Conservation (phyloP, 768 basidiomycete genomes). For the Boletus reticulatus region DNA sequence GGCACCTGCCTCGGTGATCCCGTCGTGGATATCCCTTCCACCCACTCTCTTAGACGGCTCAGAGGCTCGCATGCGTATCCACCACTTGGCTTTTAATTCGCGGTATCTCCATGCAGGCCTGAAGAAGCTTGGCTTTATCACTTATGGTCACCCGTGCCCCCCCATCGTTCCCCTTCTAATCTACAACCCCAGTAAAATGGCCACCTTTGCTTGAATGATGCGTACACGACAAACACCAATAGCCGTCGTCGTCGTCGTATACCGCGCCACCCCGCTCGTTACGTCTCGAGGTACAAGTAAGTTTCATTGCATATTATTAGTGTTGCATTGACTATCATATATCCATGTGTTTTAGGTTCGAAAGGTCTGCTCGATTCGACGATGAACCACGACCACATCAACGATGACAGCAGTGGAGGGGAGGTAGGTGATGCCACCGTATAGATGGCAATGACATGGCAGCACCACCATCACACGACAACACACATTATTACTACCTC, state of each 20-base stretch:
- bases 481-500: too few relatives aligned
- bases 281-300: constrained; percentile 57
- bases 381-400: too few relatives aligned
- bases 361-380: too few relatives aligned
- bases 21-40: constrained; percentile 78
- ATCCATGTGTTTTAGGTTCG: too few relatives aligned
- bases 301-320: too few relatives aligned
- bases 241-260: constrained; percentile 86
- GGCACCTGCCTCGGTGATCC: constrained; percentile 61
- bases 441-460: too few relatives aligned
- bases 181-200: constrained; percentile 94
- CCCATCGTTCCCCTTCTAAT: constrained; percentile 92
- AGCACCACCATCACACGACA: too few relatives aligned
- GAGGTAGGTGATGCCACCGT: too few relatives aligned
- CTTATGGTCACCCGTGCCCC: constrained; percentile 86
- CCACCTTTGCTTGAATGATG: constrained; percentile 89
- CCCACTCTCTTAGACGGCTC: constrained; percentile 71
- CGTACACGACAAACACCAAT: constrained; percentile 70
- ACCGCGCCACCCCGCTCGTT: constrained; percentile 87
- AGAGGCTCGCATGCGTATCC: constrained; percentile 80
- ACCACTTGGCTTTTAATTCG: constrained; percentile 91
- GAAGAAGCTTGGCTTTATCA: constrained; percentile 93
- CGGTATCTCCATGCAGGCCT: constrained; percentile 88
- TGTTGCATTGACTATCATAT: too few relatives aligned
- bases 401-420: too few relatives aligned